Evolutionary conservation across 2,329 filamentous ascomycete genomes (phyloP), one percentile per base, ranked within the genome.

Genomic region (Verticillium albo-atrum): DNA sequence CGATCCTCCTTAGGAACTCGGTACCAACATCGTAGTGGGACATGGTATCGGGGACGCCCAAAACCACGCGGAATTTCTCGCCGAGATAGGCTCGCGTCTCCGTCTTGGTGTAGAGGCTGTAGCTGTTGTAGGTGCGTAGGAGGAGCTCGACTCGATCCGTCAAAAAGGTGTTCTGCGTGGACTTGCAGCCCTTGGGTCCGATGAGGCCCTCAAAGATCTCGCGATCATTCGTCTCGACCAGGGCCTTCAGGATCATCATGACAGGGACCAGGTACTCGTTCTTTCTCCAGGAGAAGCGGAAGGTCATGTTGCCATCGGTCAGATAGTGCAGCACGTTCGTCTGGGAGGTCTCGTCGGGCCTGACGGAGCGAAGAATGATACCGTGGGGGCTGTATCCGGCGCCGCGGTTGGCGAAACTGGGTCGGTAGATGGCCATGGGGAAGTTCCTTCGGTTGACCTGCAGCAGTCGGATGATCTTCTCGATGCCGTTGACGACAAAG

Each of bases 291-390:
- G 94, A 97, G 75, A 99, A 99, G 59, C 95, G 85, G 76, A 99
- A 97, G 0, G 92, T 98, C 68, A 98, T 88, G 74, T 97, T 98
- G 64, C 95, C 95, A 72, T 99, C 95, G 68, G 84, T 92, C 59
- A 99, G 84, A 74, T 98, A 99, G 76, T 99, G 95, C 55, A 99
- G 82, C 34, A 96, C 92, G 70, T 98, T 99, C 37, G 94, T 98
- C 75, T 98, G 94, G 30, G 93, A 97, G 9, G 94, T 97, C 77
- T 99, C 92, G 75, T 99, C 95, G n/a, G 93, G 93, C 60, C 95
- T 87, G 58, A 97, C 92, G 3, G 89, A 96, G 76, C 95, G 89
- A 66, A 97, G 87, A 69, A 96, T 91, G 60, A 98, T 90, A 81
- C 92, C 95, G 70, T 87, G 95, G 60, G 90, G 89, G 12, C 92